Evolutionary conservation across 2,329 filamentous ascomycete genomes (phyloP), one percentile per base, ranked within the genome.

Genomic region (Diaporthe batatas): DNA sequence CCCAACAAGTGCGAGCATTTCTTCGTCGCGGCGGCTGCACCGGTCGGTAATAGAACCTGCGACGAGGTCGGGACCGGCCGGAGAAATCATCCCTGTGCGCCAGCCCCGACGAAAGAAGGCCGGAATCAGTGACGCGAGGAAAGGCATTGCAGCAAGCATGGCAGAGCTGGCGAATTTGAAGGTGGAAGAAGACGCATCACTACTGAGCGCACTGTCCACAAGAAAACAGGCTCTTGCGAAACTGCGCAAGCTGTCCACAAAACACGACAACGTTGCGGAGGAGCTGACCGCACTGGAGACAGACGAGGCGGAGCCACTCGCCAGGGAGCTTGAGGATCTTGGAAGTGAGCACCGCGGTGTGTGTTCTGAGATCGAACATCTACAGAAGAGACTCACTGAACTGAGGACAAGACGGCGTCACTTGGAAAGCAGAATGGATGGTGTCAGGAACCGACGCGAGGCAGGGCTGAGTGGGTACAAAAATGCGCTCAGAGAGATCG

Each of bases 401-500:
- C 85, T 94, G 82, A 90, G 90, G 76, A 87, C 86, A 59, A 85
- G 88, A 36, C 89, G 91, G 76, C 84, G 86, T n/a, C 87, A 86
- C 78, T 81, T 95, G 0, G 82, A 88, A 74, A 86, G 86, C 3
- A 86, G 89, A 77, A 89, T 94, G 58, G 85, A 88, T 8, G 90
- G 92, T 71, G 86, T 90, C 1, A 87, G 87, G 75, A 94, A 91
- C 76, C 86, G 87, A 70, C 85, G 91, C 49, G 92, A 94, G 79
- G 91, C 92, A 2, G 90, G 90, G n/a, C 80, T 94, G 18, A 93
- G 91, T 71, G 91, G 92, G 0, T 95, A 94, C 79, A 89, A 87
- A 25, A 89, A 91, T 1, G 91, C 92, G 5, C 82, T 94, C 47
- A 88, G 85, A 71, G 88, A 93, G 70, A 86, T 93, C 7, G 91